Evolutionary conservation across 164 flowering plant species (phyloP).

Genomic region (Tetracentron sinense): DNA sequence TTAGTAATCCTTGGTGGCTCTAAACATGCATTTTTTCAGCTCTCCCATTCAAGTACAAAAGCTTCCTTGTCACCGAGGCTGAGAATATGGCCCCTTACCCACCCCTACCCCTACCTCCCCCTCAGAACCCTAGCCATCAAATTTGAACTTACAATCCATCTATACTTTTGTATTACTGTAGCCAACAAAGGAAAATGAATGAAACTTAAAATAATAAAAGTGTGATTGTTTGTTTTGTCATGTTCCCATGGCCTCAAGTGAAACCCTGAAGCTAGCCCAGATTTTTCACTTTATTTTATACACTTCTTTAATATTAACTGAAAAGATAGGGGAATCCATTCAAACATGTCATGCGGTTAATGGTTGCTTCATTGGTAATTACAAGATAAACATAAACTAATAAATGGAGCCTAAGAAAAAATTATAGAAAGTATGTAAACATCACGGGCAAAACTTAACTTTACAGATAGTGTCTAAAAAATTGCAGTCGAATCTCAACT

Average conservation of each 20-base stretch:
- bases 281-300: slow-evolving; percentile 12
- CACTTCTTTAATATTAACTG: no score
- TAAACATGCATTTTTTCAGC: slow-evolving; percentile 20
- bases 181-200: slow-evolving; percentile 20
- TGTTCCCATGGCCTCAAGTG: slow-evolving; percentile 26
- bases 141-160: no score
- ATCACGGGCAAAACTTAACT: no score
- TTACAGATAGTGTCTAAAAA: no score
- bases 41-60: slow-evolving; percentile 14
- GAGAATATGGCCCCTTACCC: neutral
- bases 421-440: no score
- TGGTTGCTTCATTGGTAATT: no score
- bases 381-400: no score
- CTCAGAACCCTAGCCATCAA: slow-evolving; percentile 1
- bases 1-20: slow-evolving; percentile 25
- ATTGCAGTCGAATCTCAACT: no score
- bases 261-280: slow-evolving; percentile 28
- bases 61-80: slow-evolving; percentile 3
- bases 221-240: slow-evolving; percentile 19
- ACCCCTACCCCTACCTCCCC: neutral
- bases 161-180: slow-evolving; percentile 16
- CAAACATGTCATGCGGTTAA: no score
- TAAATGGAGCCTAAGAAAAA: no score
- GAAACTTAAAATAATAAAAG: slow-evolving; percentile 18
- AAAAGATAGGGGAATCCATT: no score